Evolutionary conservation across 352 stramenopile species (phyloP), one percentile per base, ranked within the genome.

Genomic region (Aphanomyces euteiches): DNA sequence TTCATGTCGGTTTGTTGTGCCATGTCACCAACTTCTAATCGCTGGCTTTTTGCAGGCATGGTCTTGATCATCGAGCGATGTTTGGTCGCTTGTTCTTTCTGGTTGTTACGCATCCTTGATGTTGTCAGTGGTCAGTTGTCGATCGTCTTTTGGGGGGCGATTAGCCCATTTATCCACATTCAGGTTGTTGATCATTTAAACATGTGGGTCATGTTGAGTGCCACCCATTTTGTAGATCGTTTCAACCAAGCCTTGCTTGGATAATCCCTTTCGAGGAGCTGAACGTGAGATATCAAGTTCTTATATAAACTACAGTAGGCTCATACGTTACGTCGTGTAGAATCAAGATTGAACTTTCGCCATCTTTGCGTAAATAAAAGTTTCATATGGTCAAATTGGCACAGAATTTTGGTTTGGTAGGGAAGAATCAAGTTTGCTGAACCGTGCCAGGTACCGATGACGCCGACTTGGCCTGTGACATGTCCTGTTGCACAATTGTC

Each of bases 311-410:
- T 53, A n/a, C n/a, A n/a, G n/a, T n/a, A 1, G 45, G 45, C n/a
- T 53, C 45, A 53, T 53, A 53, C 13, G 45, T 53, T 15, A 53
- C 45, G n/a, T 53, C 45, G 45, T 53, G 45, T 19, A 53, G 45
- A 15, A n/a, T 53, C 45, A 53, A 53, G 13, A 2, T 53, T 1
- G 45, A 15, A 2, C 45, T 15, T 19, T 53, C n/a, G 13, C 45
- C 45, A 53, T 53, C 2, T 15, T 19, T 28, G 28, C 28, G 28
- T 28, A 28, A 28, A 28, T 2, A 2, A n/a, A 28, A 28, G 28
- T 28, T 28, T 28, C 28, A 28, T 2, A 2, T 28, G 28, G 28
- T 2, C 28, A 28, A 28, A 0, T 28, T 28, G 28, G 28, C 28
- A 0, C 28, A 28, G 28, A 28, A 28, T 28, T 28, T 28, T 28